Evolutionary conservation across 2,329 filamentous ascomycete genomes (phyloP), one percentile per base, ranked within the genome.

Genomic region (Monosporascus ibericus): DNA sequence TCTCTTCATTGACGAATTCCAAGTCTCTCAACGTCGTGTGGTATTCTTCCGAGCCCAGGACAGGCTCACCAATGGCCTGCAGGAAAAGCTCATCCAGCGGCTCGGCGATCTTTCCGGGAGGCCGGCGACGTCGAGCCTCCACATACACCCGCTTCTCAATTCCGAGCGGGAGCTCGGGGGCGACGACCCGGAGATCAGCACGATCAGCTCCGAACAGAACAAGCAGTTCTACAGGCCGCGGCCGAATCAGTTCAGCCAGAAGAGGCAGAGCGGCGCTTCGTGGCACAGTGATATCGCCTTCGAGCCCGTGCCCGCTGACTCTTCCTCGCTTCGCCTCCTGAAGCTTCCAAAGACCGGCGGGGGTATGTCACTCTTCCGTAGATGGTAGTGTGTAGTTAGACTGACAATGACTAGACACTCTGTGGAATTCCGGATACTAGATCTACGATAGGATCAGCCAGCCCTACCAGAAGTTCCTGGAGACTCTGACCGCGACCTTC

Each of bases 281-380:
- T 81, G 78, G 77, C 77, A 81, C 56, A 71, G 74, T 20, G 78
- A 81, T 55, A 78, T 80, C 52, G 75, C 75, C 3, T 81, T 81
- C 54, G 78, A 81, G 64, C 72, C 70, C 0, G 72, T 77, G 1
- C 77, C 78, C 1, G 75, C 75, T 9, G 78, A 80, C 55, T 80
- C 79, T 61, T 76, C 78, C 11, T 75, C 77, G 48, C 70, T 81
- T 39, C 75, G 78, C 46, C 74, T 80, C 17, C 68, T 74, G 47
- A 70, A 72, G 3, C 63, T 79, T 0, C 77, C 78, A 0, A 65
- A 66, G 44, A 72, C 71, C n/a, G 76, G 75, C 14, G 76, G 75
- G 44, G 60, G 60, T 46, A 46, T n/a, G 42, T 30, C 42, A 6
- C 15, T 8, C 42, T 46, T 46, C n/a, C 18, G 73, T n/a, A 54